Percentiles rank a stretch among this genome's conserved stretches.
Evolutionary conservation across 202 grass and related monocot species (phyloP).

Genomic region (Carex arenaria): DNA sequence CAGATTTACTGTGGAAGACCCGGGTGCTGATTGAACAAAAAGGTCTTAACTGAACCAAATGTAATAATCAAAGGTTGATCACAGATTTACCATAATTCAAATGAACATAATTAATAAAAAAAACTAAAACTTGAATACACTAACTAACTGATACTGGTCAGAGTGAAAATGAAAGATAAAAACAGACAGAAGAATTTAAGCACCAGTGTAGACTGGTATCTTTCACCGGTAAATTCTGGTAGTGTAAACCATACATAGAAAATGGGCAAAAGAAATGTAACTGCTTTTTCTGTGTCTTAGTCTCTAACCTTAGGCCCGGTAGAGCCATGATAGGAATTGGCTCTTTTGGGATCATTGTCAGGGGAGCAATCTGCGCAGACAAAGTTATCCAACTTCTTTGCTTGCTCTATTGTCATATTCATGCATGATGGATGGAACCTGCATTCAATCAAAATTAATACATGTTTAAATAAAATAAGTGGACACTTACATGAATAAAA

Average conservation of each 20-base stretch:
- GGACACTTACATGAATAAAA: neutral
- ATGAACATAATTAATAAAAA: neutral
- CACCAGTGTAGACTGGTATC: neutral
- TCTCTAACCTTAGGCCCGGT: constrained; percentile 55
- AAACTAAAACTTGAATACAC: neutral
- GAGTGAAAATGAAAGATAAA: neutral
- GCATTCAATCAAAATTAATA: constrained; percentile 11
- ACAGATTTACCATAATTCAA: neutral
- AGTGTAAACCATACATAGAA: neutral
- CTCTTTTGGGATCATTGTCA: constrained; percentile 69
- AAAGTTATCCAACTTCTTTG: constrained; percentile 73
- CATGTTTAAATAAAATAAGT: constrained; percentile 14
- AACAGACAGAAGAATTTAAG: neutral
- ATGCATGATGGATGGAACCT: constrained; percentile 98
- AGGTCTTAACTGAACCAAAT: neutral
- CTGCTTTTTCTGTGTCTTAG: neutral
- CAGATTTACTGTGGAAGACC: neutral
- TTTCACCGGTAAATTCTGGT: neutral
- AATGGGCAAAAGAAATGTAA: neutral
- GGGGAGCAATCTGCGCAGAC: constrained; percentile 64
- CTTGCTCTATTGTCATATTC: constrained; percentile 85
- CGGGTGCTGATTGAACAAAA: neutral
- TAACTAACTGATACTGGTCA: neutral
- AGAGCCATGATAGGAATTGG: constrained; percentile 44
- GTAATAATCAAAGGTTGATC: neutral